Base-by-base conservation (phyloP, 1,284 basidiomycete species). In the Volvariella volvacea region DNA sequence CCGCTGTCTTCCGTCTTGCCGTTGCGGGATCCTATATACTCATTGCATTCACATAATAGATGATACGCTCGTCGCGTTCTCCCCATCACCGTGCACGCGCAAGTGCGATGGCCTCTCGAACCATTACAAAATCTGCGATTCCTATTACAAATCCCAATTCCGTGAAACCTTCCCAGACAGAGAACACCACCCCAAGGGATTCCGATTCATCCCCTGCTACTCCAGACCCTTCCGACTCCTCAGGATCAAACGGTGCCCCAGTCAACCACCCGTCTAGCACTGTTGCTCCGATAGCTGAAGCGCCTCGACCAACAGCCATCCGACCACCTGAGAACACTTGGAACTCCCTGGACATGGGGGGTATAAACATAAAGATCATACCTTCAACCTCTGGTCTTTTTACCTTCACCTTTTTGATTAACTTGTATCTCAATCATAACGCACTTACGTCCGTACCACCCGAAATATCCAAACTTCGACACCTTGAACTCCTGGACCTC, bases 381-480 rank as follows among this genome's bases (percentile, higher is more conserved):
- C 88, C 93, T 21, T 67, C 80, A 9, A 81, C 80, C 10, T 83
- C 89, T 40, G 88, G 85, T 49, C 73, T 96, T 28, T 99, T 98
- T 71, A 74, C 82, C n/a, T 98, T 97, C 71, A 78, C 78, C 14
- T 92, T 92, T 70, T 82, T 99, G 51, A 90, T 89, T 50, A 90
- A 87, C 51, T 81, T 99, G 45, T 99, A 96, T 67, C 89, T 99
- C 66, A 98, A 98, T 58, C 95, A 99, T 73, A 99, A 99, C 60
- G 74, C 82, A 28, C 77, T 99, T 46, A 74, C 83, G 14, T 66
- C 76, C 52, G 70, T 99, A 39, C 92, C 95, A 2, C 76, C 88
- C 8, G 80, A 88, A 61, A 92, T 99, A 52, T 74, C 88, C 44
- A 82, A 80, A 55, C 78, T 99, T 46, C 81, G 83, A 36, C 87